A percentile compares a stretch with the other conserved stretches of the same genome.
These are phyloP conservation scores for Boletellus sp. DNA, from an alignment of 768 basidiomycete species.

Conservation along the genomic window DNA sequence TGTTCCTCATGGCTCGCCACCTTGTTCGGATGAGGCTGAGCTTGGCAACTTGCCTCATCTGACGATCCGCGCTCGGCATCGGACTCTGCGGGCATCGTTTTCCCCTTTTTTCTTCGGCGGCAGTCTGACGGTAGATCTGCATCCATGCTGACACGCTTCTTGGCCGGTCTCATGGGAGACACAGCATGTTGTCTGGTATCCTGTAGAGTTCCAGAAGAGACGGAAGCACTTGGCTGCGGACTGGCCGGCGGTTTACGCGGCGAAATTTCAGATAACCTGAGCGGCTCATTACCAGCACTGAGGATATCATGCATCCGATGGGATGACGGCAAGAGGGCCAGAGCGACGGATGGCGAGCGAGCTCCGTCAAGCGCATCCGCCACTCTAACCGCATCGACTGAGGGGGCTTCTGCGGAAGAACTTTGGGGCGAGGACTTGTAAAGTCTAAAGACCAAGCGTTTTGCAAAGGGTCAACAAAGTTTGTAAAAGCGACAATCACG, in stretches of 20 bases:
- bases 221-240: conserved; percentile 4
- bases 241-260: conserved; percentile 31
- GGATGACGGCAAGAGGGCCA: neutral
- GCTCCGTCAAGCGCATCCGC: conserved; percentile 4
- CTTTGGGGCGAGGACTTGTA: conserved; percentile 21
- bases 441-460: conserved; percentile 24
- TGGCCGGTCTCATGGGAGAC: conserved; percentile 42
- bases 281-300: conserved; percentile 11
- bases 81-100: conserved; percentile 13
- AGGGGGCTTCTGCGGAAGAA: conserved; percentile 8
- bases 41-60: conserved; percentile 12
- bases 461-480: conserved; percentile 19
- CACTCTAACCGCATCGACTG: conserved; percentile 9
- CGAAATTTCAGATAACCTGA: conserved; percentile 53
- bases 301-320: neutral
- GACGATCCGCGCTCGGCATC: conserved; percentile 16
- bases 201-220: conserved; percentile 15
- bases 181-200: conserved; percentile 18
- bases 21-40: neutral
- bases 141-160: conserved; percentile 45
- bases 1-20: neutral
- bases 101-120: conserved; percentile 32
- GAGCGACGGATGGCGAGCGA: conserved; percentile 1
- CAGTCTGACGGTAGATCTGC: conserved; percentile 18
- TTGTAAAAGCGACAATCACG: conserved; percentile 20